Conservation (phyloP, 352 stramenopile species). For the Phytophthora aleatoria region DNA sequence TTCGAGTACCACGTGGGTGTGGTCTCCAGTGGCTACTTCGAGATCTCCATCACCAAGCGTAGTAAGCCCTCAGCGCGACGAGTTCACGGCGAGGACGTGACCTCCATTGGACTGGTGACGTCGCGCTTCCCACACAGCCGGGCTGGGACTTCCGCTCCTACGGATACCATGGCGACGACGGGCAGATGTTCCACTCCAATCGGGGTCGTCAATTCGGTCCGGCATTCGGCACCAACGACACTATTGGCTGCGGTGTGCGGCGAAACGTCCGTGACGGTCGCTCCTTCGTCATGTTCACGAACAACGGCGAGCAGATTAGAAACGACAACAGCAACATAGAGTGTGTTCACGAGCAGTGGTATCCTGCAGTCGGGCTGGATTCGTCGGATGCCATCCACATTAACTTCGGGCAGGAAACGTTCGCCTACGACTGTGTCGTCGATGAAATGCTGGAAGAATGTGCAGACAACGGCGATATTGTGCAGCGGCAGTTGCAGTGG, state of each 20-base stretch:
- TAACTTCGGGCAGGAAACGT: conserved; percentile 43
- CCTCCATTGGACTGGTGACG: conserved; percentile 60
- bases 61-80: conserved; percentile 32
- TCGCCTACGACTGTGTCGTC: conserved; percentile 37
- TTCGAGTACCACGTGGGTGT: conserved; percentile 41
- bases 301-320: conserved; percentile 30
- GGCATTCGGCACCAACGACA: conserved; percentile 34
- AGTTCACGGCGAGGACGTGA: conserved; percentile 46
- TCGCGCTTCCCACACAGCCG: conserved; percentile 58
- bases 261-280: conserved; percentile 25
- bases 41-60: conserved; percentile 39
- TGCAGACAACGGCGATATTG: conserved; percentile 23
- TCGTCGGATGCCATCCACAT: conserved; percentile 37
- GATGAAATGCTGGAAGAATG: conserved; percentile 38
- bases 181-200: conserved; percentile 61
- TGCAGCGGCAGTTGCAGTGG: conserved; percentile 38
- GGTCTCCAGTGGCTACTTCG: conserved; percentile 42
- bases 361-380: conserved; percentile 35
- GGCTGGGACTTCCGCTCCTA: conserved; percentile 71
- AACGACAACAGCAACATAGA: conserved; percentile 23
- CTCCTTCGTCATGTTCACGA: conserved; percentile 43
- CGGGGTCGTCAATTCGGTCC: conserved; percentile 36
- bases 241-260: conserved; percentile 37
- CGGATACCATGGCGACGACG: conserved; percentile 83
- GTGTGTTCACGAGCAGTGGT: conserved; percentile 42